Evolutionary conservation across 2,329 filamentous ascomycete species (phyloP).

Genomic region (Ophiostoma sp.): DNA sequence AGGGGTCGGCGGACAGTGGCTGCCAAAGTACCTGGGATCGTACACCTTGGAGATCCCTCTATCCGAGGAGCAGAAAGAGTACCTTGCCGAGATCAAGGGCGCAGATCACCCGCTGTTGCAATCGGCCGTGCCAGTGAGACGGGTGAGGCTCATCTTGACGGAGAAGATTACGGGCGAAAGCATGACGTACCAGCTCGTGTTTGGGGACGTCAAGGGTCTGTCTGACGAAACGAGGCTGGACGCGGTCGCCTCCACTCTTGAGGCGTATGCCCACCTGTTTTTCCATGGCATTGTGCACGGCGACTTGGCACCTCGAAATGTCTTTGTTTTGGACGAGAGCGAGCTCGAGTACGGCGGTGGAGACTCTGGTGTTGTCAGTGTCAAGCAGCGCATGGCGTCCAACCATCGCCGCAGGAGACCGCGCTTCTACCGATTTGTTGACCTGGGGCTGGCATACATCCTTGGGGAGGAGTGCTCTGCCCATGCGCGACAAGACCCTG

Average conservation of each 20-base stretch:
- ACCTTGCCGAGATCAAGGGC: slow-evolving; percentile 1
- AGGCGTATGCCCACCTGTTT: slow-evolving; percentile 24
- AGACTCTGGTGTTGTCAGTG: slow-evolving; percentile 38
- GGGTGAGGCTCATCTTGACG: slow-evolving; percentile 23
- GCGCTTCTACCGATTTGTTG: slow-evolving; percentile 24
- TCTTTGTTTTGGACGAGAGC: slow-evolving; percentile 20
- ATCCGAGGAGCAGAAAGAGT: slow-evolving; percentile 12
- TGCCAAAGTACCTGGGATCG: slow-evolving; percentile 24
- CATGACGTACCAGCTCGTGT: slow-evolving; percentile 23
- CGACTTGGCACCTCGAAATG: slow-evolving; percentile 26
- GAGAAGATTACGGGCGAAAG: slow-evolving; percentile 17
- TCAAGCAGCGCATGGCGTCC: not conserved
- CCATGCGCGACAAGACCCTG: not conserved
- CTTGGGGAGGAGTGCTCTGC: slow-evolving; percentile 18
- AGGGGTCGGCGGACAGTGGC: slow-evolving; percentile 22
- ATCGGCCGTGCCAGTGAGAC: slow-evolving; percentile 1
- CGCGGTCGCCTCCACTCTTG: slow-evolving; percentile 21
- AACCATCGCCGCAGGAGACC: not conserved
- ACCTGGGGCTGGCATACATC: slow-evolving; percentile 24
- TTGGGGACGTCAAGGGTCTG: slow-evolving; percentile 21
- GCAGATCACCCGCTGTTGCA: slow-evolving; percentile 10
- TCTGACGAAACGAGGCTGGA: slow-evolving; percentile 18
- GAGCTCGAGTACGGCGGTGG: not conserved
- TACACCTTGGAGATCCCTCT: slow-evolving; percentile 23
- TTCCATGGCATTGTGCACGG: slow-evolving; percentile 24